Percentiles rank a stretch among this genome's conserved stretches.
phyloP scores from a whole-genome alignment of 164 flowering plant genomes.

The Stephania yunnanensis region DNA sequence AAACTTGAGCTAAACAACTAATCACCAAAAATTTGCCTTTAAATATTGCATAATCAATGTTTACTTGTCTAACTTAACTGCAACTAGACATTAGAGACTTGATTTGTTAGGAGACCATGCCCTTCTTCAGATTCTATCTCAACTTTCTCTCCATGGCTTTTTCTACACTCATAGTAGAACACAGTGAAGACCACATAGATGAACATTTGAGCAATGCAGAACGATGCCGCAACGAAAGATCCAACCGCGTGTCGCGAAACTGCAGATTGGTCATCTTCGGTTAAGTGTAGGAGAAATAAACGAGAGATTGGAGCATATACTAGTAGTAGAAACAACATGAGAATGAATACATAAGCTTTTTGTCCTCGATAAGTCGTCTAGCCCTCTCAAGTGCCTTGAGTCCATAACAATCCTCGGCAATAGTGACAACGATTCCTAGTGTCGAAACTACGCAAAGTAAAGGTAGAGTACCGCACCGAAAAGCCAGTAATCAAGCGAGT shows the following conservation, averaged over 20 bases:
- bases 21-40: too few species aligned
- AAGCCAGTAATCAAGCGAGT: background rate
- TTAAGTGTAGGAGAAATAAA: constrained; percentile 6
- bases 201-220: constrained; percentile 14
- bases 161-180: constrained; percentile 14
- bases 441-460: constrained; percentile 7
- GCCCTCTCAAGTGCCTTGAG: constrained; percentile 3
- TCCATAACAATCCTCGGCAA: background rate
- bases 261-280: constrained; percentile 10
- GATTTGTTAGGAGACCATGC: too few species aligned
- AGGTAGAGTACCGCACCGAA: constrained; percentile 12
- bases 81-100: too few species aligned
- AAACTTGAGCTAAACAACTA: too few species aligned
- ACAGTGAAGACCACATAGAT: constrained; percentile 11
- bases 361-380: background rate
- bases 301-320: constrained; percentile 11
- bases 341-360: constrained; percentile 6
- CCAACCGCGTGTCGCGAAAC: constrained; percentile 4
- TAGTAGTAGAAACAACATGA: constrained; percentile 9
- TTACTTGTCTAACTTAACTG: too few species aligned
- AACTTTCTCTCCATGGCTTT: too few species aligned
- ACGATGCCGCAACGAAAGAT: constrained; percentile 9
- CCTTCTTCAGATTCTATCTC: background rate
- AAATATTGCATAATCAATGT: too few species aligned
- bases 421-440: constrained; percentile 7